Conservation (phyloP, 768 basidiomycete species). For the Tricholoma sp. region DNA sequence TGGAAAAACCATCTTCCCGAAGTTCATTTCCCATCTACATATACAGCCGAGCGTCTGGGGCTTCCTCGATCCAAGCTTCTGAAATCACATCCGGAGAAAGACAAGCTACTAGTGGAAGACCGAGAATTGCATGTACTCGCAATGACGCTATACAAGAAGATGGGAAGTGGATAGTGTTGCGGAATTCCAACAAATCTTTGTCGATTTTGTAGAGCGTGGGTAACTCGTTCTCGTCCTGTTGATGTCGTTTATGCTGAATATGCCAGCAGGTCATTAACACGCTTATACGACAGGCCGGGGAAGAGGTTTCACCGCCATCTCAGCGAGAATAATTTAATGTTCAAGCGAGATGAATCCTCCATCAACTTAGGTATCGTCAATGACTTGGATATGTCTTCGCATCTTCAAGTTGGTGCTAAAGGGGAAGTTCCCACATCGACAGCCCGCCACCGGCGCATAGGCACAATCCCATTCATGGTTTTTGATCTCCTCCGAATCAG, state of each 20-base stretch:
- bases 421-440: not conserved
- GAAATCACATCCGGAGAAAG: not conserved
- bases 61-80: constrained; percentile 7
- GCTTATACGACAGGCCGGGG: constrained; percentile 13
- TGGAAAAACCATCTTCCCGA: too few species aligned
- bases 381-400: constrained; percentile 23
- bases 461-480: too few species aligned
- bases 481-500: constrained; percentile 19
- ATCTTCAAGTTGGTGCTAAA: constrained; percentile 6
- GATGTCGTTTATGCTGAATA: not conserved
- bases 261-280: constrained; percentile 23
- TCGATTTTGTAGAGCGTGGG: constrained; percentile 29
- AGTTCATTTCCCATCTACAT: too few species aligned
- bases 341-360: constrained; percentile 3
- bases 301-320: constrained; percentile 26
- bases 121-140: constrained; percentile 14
- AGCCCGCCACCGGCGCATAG: too few species aligned
- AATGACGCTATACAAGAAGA: constrained; percentile 12
- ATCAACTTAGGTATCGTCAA: constrained; percentile 21
- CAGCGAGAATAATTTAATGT: constrained; percentile 27
- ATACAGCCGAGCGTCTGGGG: not conserved
- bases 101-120: not conserved
- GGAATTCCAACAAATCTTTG: constrained; percentile 22
- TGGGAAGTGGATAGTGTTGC: constrained; percentile 15
- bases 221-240: not conserved